phyloP scores from a whole-genome alignment of 139 green algal genomes.

The Coelastrella sp. region DNA sequence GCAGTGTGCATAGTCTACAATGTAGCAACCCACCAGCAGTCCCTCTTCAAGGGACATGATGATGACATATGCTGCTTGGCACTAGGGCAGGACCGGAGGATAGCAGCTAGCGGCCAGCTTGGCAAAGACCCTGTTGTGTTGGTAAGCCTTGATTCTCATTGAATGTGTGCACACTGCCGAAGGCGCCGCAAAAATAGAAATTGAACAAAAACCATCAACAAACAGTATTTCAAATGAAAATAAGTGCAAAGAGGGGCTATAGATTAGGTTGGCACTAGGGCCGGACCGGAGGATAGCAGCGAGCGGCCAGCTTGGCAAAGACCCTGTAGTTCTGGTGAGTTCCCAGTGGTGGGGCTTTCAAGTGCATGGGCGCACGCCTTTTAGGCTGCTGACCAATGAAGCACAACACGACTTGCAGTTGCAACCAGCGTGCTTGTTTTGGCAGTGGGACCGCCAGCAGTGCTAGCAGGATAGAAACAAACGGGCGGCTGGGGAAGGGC shows the following conservation, averaged over 20 bases:
- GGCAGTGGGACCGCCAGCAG: constrained; percentile 45
- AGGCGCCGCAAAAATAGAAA: too few relatives aligned
- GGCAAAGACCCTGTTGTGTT: constrained; percentile 61
- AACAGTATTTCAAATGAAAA: too few relatives aligned
- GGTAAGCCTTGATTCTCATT: too few relatives aligned
- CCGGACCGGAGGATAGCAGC: constrained; percentile 58
- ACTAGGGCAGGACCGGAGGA: constrained; percentile 56
- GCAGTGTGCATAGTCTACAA: constrained; percentile 79
- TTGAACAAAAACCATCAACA: too few relatives aligned
- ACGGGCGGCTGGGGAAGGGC: constrained; percentile 65
- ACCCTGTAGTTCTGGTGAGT: constrained; percentile 53
- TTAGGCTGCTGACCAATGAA: too few relatives aligned
- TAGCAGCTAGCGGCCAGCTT: constrained; percentile 69
- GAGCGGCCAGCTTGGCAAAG: constrained; percentile 68
- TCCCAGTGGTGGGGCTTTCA: too few relatives aligned
- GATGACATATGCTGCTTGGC: constrained; percentile 80
- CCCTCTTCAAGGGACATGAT: constrained; percentile 67
- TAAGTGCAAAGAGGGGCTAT: too few relatives aligned
- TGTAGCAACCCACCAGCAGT: constrained; percentile 50
- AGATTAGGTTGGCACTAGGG: too few relatives aligned
- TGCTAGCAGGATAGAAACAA: constrained; percentile 57
- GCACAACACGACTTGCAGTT: too few relatives aligned
- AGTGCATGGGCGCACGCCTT: too few relatives aligned
- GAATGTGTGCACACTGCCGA: too few relatives aligned
- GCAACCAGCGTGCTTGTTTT: not conserved